Base-by-base conservation (phyloP, 305 asterid genomes). In the Andrographis paniculata region DNA sequence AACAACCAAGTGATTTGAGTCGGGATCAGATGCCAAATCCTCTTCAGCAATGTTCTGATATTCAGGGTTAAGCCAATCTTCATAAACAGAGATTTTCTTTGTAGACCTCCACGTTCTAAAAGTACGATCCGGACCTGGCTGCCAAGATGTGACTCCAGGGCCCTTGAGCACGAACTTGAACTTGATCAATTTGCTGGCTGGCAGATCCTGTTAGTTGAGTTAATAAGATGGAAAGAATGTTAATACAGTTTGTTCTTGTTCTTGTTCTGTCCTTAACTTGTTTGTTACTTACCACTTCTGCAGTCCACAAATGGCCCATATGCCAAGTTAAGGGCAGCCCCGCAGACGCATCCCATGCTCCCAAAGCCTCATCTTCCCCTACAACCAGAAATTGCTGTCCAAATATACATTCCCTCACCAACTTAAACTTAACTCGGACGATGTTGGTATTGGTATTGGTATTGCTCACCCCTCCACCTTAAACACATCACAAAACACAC, bases 311-410 rank as follows among this genome's bases (percentile, higher is more conserved):
- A 42, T 42, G 48, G 20, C 23, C 48, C 4, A 16, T 23, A 21
- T 22, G 18, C 48, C 48, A 42, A 17, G 12, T 42, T 17, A 42
- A 17, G 21, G 48, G 48, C 5, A 16, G 8, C 21, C 48, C 48
- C 1, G 4, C 24, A 15, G 22, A 16, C 5, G 48, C 23, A 17
- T 42, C n/a, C 48, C 48, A 42, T 17, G 12, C 14, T 9, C 48
- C 48, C 12, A 42, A 17, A 15, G 5, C 22, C 17, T 10, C 0
- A 17, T 42, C 48, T 10, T 42, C 15, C n/a, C 48, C 48, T 9
- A 42, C 48, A 17, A 42, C n/a, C 21, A 16, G 21, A 17, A 42
- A 42, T 42, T 42, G 23, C 20, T 42, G 24, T 4, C 48, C 48
- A 21, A 42, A 42, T 10, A 23, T 23, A n/a, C 48, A 42, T 42